Base-by-base conservation (phyloP, 2,329 filamentous ascomycete species). In the Claviceps sp. region DNA sequence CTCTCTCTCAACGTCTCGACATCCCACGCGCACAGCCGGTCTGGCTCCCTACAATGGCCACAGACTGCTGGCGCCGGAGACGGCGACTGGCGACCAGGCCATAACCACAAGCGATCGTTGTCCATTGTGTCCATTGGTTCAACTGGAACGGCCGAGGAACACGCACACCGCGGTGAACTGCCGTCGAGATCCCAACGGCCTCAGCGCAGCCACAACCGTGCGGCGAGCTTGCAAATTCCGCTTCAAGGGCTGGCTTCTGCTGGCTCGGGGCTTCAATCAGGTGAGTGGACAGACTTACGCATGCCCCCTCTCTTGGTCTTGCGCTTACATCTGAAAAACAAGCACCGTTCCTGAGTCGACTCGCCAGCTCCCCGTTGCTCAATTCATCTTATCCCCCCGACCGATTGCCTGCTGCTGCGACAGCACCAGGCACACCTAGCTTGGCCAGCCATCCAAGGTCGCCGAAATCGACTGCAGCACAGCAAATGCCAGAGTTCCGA, bases 41-140 rank as follows among this genome's bases (percentile, higher is more conserved):
- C 72, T 8, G 71, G 70, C 8, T 73, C 75, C 5, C 65, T 73
- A 30, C 73, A 74, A 57, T 77, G 75, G 73, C 65, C 67, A 22
- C 62, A 65, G 14, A 56, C 61, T n/a, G 57, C 64, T 38, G 54
- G 62, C 54, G 54, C 60, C 51, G 58, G 60, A 55, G 52, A 56
- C 54, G 63, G 56, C 54, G 63, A 68, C 47, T 57, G 63, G 52
- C 59, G 62, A 20, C 57, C 64, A 22, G 72, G 75, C n/a, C 79
- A 84, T 60, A 71, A 74, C 50, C 87, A 90, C 60, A 82, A 84
- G 64, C 76, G 86, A 59, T 91, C 87, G 3, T 76, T 93, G 34
- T 93, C 87, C 18, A 91, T 93, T 56, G 81, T 91, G 46, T 91
- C 87, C 9, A 79, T 91, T 59, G 84, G 83, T 11, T 79, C 79